Base-by-base conservation (phyloP, 148 eudicot genomes). In the Rhododendron griersonianum region DNA sequence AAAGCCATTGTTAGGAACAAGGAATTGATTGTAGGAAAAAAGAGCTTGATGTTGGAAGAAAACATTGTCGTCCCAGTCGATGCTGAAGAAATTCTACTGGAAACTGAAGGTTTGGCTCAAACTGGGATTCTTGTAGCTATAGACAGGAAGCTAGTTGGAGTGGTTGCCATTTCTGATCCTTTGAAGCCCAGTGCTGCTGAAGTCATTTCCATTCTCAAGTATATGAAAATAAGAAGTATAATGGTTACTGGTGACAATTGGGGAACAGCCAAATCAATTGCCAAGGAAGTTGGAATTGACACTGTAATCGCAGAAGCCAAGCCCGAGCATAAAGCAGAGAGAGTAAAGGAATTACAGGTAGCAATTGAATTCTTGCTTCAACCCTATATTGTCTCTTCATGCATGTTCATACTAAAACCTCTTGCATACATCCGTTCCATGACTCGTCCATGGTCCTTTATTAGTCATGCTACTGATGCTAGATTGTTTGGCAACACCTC, bases 241-340 rank as follows among this genome's bases (percentile, higher is more conserved):
- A 91, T 98, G 93, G 95, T 94, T 50, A 98, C 99, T 0, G 99
- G 99, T 81, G 99, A 97, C 86, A 97, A 97, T 85, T 91, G 91
- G 92, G 99, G 98, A 81, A 97, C 99, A 28, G 98, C 99, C 4
- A 91, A 92, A 67, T 92, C 98, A 30, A 94, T 97, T 65, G 98
- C 99, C 50, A 90, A 88, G 82, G 93, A 97, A 91, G 98, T 93
- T 50, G 98, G 96, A 50, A 95, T 97, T 45, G 95, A 93, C 57
- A 88, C 85, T 53, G 92, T 95, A 23, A 88, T 95, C 48, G 99
- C 99, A 75, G 96, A 97, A 92, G 98, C 99, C 84, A 93, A 93
- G 84, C 99, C 99, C 18, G 94, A 94, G 85, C 91, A 91, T 4
- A 97, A 97, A 85, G 98, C 98, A 67, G 93, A 91, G 87, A 93